phyloP scores from a whole-genome alignment of 257 asterid genomes.

The Coffea canephora region DNA sequence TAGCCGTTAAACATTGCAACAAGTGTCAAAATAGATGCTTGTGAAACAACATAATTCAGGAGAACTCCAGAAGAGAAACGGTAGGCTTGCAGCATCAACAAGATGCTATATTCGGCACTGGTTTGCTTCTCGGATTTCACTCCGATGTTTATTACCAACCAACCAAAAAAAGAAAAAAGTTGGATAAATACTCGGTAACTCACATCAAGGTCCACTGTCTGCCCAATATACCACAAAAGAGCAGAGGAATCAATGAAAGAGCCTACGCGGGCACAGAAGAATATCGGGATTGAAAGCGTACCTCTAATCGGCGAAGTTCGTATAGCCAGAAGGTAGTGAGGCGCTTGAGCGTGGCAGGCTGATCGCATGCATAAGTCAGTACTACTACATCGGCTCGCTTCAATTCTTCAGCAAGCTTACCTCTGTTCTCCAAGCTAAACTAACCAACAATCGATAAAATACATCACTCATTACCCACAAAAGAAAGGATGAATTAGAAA shows the following conservation, averaged over 20 bases:
- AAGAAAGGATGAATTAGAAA: not conserved
- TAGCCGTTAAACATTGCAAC: not conserved
- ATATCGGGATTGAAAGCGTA: slow-evolving; percentile 12
- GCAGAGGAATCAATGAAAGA: not conserved
- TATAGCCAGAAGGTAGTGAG: slow-evolving; percentile 89
- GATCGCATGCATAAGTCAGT: slow-evolving; percentile 97
- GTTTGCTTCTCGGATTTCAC: not conserved
- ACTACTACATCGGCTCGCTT: slow-evolving; percentile 96
- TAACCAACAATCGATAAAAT: slow-evolving; percentile 9
- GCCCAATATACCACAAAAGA: no score
- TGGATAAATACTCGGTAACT: no score
- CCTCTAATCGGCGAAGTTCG: slow-evolving; percentile 94
- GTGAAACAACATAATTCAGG: not conserved
- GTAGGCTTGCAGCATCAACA: not conserved
- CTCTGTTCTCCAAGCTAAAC: slow-evolving; percentile 88
- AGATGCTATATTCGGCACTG: not conserved
- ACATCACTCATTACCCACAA: not conserved
- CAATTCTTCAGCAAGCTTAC: slow-evolving; percentile 87
- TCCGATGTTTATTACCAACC: not conserved
- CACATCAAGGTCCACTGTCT: no score
- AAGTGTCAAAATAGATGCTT: no score
- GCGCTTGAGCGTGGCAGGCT: slow-evolving; percentile 79
- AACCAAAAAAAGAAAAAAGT: no score
- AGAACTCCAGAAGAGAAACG: not conserved
- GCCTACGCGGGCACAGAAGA: not conserved